These are phyloP conservation scores for Fusarium sp. DNA, from an alignment of 2,329 filamentous ascomycete species.

Conservation along the genomic window DNA sequence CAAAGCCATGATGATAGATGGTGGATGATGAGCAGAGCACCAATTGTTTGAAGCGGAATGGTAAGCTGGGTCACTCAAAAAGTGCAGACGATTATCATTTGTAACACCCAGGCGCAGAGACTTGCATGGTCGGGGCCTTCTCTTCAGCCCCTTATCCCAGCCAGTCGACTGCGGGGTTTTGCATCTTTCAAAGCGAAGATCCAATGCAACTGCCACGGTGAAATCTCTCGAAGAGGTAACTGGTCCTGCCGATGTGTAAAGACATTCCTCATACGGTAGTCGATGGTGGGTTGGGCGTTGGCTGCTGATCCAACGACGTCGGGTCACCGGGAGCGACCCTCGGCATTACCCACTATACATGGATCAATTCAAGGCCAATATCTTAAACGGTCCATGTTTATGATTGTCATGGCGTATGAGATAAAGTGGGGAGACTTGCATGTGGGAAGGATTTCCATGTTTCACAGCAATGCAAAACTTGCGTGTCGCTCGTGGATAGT, in stretches of 20 bases:
- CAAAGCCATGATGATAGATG: conserved; percentile 15
- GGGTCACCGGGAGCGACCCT: not conserved
- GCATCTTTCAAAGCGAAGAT: not conserved
- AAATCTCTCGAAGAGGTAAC: not conserved
- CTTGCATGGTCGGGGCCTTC: not conserved
- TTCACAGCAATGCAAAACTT: not conserved
- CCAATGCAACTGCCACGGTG: not conserved
- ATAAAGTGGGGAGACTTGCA: not conserved
- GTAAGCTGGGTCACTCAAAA: not conserved
- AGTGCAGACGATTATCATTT: not conserved
- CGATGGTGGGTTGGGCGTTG: not conserved
- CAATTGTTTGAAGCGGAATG: not conserved
- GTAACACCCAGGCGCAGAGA: not conserved
- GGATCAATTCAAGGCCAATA: not conserved
- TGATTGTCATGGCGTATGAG: not conserved
- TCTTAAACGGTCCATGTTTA: not conserved
- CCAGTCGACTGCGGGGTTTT: not conserved
- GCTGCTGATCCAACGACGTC: not conserved
- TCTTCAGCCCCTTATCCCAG: not conserved
- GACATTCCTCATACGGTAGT: not conserved
- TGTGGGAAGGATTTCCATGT: not conserved
- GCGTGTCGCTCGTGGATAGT: not conserved
- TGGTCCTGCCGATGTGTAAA: not conserved
- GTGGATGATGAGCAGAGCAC: not conserved
- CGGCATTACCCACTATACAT: not conserved